These are phyloP conservation scores for Fusarium sublunatum DNA, from an alignment of 2,329 filamentous ascomycete species.

Conservation along the genomic window DNA sequence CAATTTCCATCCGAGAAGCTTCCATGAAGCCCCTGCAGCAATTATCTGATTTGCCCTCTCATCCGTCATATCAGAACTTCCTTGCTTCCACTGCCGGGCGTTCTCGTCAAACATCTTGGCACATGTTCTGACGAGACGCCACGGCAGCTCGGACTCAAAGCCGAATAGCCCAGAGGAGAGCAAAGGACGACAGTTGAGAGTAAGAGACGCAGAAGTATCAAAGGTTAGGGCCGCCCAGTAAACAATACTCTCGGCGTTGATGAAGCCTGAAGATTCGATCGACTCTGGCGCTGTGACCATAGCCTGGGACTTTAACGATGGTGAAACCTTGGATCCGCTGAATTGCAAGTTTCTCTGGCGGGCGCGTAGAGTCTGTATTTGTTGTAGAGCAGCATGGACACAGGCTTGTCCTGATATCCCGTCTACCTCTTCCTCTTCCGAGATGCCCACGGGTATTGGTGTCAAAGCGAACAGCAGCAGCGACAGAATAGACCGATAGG, in stretches of 20 bases:
- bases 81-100: constrained; percentile 42
- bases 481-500: constrained; percentile 55
- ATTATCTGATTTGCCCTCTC: constrained; percentile 49
- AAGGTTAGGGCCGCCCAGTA: constrained; percentile 58
- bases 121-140: constrained; percentile 46
- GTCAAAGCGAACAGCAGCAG: constrained; percentile 55
- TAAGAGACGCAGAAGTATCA: constrained; percentile 56
- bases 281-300: constrained; percentile 44
- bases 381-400: constrained; percentile 55
- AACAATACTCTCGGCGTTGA: constrained; percentile 53
- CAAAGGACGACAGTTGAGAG: constrained; percentile 54
- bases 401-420: constrained; percentile 55
- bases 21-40: constrained; percentile 46
- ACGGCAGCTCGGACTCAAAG: constrained; percentile 47
- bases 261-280: constrained; percentile 48
- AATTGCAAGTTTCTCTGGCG: constrained; percentile 55
- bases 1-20: constrained; percentile 49
- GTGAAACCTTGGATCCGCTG: constrained; percentile 54
- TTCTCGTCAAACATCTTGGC: constrained; percentile 48
- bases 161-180: constrained; percentile 54
- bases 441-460: constrained; percentile 54
- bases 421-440: constrained; percentile 55
- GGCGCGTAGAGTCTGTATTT: constrained; percentile 54
- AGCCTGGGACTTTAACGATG: constrained; percentile 33
- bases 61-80: constrained; percentile 46